phyloP scores from a whole-genome alignment of 2,329 filamentous ascomycete genomes.

The Teratosphaeria zuluensis region DNA sequence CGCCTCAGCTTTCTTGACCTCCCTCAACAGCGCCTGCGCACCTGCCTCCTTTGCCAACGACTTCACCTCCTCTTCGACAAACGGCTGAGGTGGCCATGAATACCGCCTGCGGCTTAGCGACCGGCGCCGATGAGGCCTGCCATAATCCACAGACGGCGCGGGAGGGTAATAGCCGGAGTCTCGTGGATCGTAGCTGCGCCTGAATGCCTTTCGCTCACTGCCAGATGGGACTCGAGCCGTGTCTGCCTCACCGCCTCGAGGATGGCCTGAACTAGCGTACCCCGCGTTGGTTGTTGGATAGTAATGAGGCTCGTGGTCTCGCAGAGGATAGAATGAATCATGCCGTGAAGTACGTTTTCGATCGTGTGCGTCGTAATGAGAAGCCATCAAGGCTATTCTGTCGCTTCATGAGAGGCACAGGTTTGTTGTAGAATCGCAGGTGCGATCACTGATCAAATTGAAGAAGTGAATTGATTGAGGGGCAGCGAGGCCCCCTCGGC shows the following conservation, averaged over 20 bases:
- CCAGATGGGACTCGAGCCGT: slow-evolving; percentile 1
- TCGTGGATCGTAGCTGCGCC: slow-evolving; percentile 24
- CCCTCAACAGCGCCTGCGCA: slow-evolving; percentile 23
- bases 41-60: slow-evolving; percentile 54
- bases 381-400: slow-evolving; percentile 7
- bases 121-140: slow-evolving; percentile 9
- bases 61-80: slow-evolving; percentile 58
- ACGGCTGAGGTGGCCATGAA: slow-evolving; percentile 51
- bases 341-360: slow-evolving; percentile 10
- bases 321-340: slow-evolving; percentile 8
- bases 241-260: slow-evolving; percentile 6
- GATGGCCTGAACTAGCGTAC: slow-evolving; percentile 18
- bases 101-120: slow-evolving; percentile 16
- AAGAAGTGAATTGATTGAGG: neutral
- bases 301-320: neutral
- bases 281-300: slow-evolving; percentile 3
- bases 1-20: slow-evolving; percentile 40
- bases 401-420: slow-evolving; percentile 1
- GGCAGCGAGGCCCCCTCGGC: neutral
- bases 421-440: neutral
- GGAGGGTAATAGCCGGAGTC: slow-evolving; percentile 17
- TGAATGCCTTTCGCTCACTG: slow-evolving; percentile 11
- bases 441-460: neutral
- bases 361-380: slow-evolving; percentile 3
- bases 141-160: slow-evolving; percentile 12